These are phyloP conservation scores for Rubroboletus pulcherrimus DNA, from an alignment of 768 basidiomycete species.

Conservation along the genomic window DNA sequence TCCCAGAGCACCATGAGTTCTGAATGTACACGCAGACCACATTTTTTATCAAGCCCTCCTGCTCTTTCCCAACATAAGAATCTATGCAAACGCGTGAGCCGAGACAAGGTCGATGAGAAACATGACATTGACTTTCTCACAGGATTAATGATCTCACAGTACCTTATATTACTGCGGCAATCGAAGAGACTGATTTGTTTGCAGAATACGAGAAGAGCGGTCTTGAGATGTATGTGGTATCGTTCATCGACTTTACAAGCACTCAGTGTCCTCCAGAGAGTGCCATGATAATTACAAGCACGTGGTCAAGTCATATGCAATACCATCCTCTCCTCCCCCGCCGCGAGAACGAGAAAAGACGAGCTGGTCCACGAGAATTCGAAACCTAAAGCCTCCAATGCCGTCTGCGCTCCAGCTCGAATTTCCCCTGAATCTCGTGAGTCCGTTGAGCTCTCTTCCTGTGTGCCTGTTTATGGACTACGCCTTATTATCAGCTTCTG, in stretches of 20 bases:
- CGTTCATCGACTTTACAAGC: slow-evolving; percentile 1
- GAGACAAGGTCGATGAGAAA: background rate
- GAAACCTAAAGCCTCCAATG: slow-evolving; percentile 41
- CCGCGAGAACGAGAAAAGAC: slow-evolving; percentile 37
- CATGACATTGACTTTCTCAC: background rate
- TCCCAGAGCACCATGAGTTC: background rate
- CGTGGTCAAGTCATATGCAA: slow-evolving; percentile 50
- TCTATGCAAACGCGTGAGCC: slow-evolving; percentile 78
- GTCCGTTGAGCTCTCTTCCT: slow-evolving; percentile 20
- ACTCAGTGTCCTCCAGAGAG: slow-evolving; percentile 37
- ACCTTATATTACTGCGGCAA: slow-evolving; percentile 75
- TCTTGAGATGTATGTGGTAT: slow-evolving; percentile 52
- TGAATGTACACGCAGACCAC: slow-evolving; percentile 42
- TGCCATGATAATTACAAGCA: slow-evolving; percentile 54
- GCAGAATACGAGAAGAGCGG: slow-evolving; percentile 51
- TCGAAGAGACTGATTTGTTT: slow-evolving; percentile 68
- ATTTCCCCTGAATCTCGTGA: slow-evolving; percentile 72
- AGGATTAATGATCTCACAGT: slow-evolving; percentile 78
- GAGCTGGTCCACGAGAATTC: slow-evolving; percentile 44
- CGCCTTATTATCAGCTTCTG: slow-evolving; percentile 39
- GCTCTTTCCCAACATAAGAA: slow-evolving; percentile 61
- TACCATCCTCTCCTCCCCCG: slow-evolving; percentile 43
- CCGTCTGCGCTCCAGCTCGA: slow-evolving; percentile 56
- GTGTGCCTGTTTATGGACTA: background rate
- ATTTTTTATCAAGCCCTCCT: slow-evolving; percentile 73